Base-by-base conservation (phyloP, 2,329 filamentous ascomycete species). In the Apiospora sp. region DNA sequence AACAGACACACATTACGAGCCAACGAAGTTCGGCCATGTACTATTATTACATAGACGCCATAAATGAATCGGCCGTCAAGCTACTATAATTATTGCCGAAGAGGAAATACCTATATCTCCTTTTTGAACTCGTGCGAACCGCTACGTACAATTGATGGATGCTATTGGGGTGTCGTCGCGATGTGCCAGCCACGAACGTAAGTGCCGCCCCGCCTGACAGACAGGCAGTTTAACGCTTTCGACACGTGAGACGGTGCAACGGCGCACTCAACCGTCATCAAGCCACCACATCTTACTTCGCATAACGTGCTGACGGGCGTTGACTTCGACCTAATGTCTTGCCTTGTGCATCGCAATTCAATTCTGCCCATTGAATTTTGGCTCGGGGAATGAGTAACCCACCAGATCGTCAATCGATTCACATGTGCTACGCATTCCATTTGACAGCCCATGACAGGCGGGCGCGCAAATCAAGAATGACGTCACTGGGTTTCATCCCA, bases 401-500 rank as follows among this genome's bases (percentile, higher is more conserved):
- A 54, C 49, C 24, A 19, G 54, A 10, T 19, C 54, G 16, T 41
- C 58, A 22, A 37, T 41, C 27, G 22, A 58, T 27, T 61, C 54
- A 41, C 34, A 41, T 64, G 58, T 22, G 58, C n/a, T 41, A 22
- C n/a, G 10, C 24, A 3, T 34, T 1, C 34, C 12, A 19, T 37
- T 61, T 37, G 30, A 22, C 58, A 41, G 34, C 34, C 8, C 14
- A 41, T 41, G 37, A 41, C 37, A 41, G 37, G 37, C 37, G 37
- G 37, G 19, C 22, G 16, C 54, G 19, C 30, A 41, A 64, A 64
- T 64, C 34, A 64, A 12, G 3, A 3, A 64, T 64, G 58, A 64
- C 58, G 58, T 64, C 58, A 64, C 58, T 41, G n/a, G 34, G 34
- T 64, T 64, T 64, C 58, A 64, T 64, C 19, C 19, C 58, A 41